Percentiles rank a stretch among this genome's conserved stretches.
Evolutionary conservation across 129 eudicot species (phyloP).

Genomic region (Glebionis coronaria): DNA sequence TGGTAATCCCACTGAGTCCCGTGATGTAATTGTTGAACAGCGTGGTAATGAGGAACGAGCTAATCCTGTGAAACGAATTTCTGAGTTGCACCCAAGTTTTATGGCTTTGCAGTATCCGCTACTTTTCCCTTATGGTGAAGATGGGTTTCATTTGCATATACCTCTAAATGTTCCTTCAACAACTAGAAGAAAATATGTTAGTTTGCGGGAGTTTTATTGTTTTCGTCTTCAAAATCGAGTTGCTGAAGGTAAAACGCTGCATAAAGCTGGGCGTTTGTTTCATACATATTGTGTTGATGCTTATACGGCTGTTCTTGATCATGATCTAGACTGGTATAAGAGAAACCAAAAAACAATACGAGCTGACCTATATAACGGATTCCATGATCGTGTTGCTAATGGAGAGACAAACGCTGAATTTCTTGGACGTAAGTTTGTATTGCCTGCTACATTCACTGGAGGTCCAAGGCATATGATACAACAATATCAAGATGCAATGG

Average conservation of each 20-base stretch:
- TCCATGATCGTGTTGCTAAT: background rate
- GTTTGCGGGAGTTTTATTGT: background rate
- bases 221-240: background rate
- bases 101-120: background rate
- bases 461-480: background rate
- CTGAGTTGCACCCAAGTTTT: conserved; percentile 1
- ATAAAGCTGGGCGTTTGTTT: background rate
- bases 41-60: background rate
- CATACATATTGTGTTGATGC: background rate
- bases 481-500: conserved; percentile 4
- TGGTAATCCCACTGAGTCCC: background rate
- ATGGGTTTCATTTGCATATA: background rate
- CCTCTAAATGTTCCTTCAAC: background rate
- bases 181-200: background rate
- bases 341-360: background rate
- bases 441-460: background rate
- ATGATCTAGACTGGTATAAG: background rate
- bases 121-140: conserved; percentile 4
- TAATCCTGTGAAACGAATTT: background rate
- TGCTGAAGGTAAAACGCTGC: background rate
- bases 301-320: background rate
- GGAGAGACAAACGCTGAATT: background rate
- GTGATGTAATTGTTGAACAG: background rate
- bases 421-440: background rate
- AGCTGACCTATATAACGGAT: background rate